Evolutionary conservation across 2,329 filamentous ascomycete species (phyloP).

Genomic region (Botrytis byssoidea): DNA sequence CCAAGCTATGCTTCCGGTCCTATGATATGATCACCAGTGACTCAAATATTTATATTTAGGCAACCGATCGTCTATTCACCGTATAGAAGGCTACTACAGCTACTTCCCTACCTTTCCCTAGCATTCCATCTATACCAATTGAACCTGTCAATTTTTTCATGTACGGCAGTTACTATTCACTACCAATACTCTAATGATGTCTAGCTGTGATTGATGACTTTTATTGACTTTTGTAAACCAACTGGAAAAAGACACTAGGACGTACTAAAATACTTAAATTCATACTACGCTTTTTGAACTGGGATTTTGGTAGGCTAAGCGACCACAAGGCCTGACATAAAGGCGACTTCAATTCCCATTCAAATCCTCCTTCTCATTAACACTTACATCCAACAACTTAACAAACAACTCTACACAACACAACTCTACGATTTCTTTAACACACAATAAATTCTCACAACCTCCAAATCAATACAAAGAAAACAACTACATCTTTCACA

Average conservation of each 20-base stretch:
- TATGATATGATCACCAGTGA: background rate
- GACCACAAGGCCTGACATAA: constrained; percentile 16
- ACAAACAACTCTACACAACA: background rate
- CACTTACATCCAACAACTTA: constrained; percentile 11
- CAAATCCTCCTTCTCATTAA: background rate
- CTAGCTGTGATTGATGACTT: background rate
- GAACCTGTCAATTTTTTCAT: background rate
- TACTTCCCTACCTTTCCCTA: background rate
- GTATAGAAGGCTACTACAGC: background rate
- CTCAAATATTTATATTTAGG: background rate
- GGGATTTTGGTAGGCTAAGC: background rate
- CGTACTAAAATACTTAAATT: background rate
- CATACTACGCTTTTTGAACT: background rate
- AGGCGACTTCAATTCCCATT: background rate
- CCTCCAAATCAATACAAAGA: background rate
- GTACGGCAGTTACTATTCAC: background rate
- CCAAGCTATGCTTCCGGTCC: background rate
- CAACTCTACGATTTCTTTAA: background rate
- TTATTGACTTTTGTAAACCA: background rate
- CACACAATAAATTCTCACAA: background rate
- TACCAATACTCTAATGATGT: background rate
- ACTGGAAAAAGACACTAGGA: background rate
- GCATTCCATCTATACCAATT: background rate
- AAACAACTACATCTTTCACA: constrained; percentile 23
- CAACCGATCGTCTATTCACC: background rate